These are phyloP conservation scores for Aphanomyces astaci DNA, from an alignment of 352 stramenopile species.

Conservation along the genomic window DNA sequence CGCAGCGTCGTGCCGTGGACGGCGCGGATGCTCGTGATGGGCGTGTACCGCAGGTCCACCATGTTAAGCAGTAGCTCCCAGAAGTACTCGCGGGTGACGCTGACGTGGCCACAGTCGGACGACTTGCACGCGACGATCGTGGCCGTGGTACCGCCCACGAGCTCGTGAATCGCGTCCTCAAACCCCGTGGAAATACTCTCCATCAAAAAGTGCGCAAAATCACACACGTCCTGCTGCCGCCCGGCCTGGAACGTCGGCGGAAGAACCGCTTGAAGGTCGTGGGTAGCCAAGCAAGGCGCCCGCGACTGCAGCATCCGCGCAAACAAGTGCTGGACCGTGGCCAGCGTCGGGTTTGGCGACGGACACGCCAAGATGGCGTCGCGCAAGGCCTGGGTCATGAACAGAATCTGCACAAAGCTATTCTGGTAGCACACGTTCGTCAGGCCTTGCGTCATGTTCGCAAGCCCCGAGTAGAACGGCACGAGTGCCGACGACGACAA, in stretches of 20 bases:
- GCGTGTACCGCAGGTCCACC: constrained; percentile 83
- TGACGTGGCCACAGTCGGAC: constrained; percentile 57
- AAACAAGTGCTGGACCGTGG: constrained; percentile 65
- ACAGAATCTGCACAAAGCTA: constrained; percentile 81
- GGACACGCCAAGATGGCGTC: constrained; percentile 52
- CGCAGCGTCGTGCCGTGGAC: constrained; percentile 65
- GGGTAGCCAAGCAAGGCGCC: constrained; percentile 50
- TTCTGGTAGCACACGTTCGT: constrained; percentile 89
- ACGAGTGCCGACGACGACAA: no score
- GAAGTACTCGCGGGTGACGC: constrained; percentile 80
- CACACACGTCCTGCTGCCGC: constrained; percentile 76
- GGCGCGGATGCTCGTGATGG: constrained; percentile 69
- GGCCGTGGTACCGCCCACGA: constrained; percentile 75
- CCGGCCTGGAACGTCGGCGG: constrained; percentile 69
- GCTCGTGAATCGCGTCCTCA: constrained; percentile 48
- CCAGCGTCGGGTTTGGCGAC: constrained; percentile 35
- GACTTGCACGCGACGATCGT: constrained; percentile 77
- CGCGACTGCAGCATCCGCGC: constrained; percentile 62
- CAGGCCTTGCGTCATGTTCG: constrained; percentile 87
- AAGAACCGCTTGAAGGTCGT: constrained; percentile 62
- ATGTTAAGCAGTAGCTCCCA: constrained; percentile 86
- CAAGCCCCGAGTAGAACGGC: constrained; percentile 72
- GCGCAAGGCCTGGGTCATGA: constrained; percentile 80
- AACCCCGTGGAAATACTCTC: constrained; percentile 68
- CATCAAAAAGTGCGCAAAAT: constrained; percentile 83